Conservation (phyloP, 305 asterid species). For the Solanum aculeatissimum region DNA sequence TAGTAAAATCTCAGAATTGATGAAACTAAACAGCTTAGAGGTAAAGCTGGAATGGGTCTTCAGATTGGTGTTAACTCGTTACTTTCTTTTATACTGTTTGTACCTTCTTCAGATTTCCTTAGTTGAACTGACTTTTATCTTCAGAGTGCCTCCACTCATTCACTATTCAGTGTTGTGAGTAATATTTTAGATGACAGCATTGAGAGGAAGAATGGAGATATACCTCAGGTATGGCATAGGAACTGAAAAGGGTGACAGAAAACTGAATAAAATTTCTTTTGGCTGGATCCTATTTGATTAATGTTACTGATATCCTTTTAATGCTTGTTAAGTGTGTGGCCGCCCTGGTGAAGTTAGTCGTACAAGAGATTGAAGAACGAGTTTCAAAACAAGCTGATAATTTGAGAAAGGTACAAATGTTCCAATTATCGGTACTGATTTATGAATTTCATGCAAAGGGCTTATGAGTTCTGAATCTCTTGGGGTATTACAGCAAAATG, state of each 20-base stretch:
- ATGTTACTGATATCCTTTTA: slow-evolving; percentile 5
- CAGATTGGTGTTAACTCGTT: not conserved
- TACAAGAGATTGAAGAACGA: slow-evolving; percentile 81
- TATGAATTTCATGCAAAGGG: not conserved
- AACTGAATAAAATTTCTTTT: not conserved
- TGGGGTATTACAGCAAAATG: slow-evolving; percentile 47
- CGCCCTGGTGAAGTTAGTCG: slow-evolving; percentile 61
- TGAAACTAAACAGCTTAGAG: slow-evolving; percentile 69
- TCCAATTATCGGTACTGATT: not conserved
- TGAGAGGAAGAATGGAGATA: slow-evolving; percentile 59
- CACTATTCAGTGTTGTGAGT: slow-evolving; percentile 53
- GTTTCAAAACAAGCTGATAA: slow-evolving; percentile 45
- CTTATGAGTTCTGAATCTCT: not conserved
- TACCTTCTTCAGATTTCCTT: slow-evolving; percentile 3
- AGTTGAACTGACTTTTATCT: slow-evolving; percentile 14
- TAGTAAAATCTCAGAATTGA: slow-evolving; percentile 57
- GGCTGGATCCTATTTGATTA: slow-evolving; percentile 4
- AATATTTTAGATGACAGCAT: slow-evolving; percentile 59
- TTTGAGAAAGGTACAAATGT: slow-evolving; percentile 43
- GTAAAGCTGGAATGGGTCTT: slow-evolving; percentile 15
- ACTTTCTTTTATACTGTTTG: not conserved
- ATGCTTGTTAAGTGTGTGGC: slow-evolving; percentile 47
- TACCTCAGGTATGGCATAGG: slow-evolving; percentile 60
- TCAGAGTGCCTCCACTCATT: slow-evolving; percentile 61
- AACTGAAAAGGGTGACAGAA: slow-evolving; percentile 1